A percentile compares a stretch with the other conserved stretches of the same genome.
Conservation (phyloP, 352 stramenopile species). For the Pythium rhizo-oryzae region DNA sequence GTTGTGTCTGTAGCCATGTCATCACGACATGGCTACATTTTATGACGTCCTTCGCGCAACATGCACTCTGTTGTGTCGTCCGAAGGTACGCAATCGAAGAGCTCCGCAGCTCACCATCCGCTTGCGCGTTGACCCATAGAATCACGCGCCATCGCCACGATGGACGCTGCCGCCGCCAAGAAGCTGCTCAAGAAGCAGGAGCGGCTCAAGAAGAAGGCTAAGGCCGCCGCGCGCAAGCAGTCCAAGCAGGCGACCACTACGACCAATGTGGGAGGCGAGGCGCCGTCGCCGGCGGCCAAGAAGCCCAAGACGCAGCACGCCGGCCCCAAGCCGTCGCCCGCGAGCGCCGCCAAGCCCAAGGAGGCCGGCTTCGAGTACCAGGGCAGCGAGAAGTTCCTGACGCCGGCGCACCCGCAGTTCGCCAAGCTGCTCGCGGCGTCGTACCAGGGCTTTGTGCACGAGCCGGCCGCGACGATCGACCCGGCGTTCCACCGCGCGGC, state of each 20-base stretch:
- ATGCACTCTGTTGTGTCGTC: background rate
- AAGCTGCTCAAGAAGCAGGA: constrained; percentile 36
- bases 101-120: background rate
- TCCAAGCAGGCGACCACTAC: constrained; percentile 8
- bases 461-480: constrained; percentile 21
- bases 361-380: constrained; percentile 24
- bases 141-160: background rate
- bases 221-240: constrained; percentile 25
- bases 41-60: background rate
- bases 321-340: background rate
- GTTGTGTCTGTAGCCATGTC: background rate
- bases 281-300: constrained; percentile 21
- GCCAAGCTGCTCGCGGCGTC: constrained; percentile 22
- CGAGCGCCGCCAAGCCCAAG: background rate
- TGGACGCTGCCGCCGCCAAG: constrained; percentile 26
- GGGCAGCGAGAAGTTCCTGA: constrained; percentile 31
- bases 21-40: background rate
- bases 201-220: constrained; percentile 35
- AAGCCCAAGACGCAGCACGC: constrained; percentile 12
- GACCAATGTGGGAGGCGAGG: too few relatives aligned
- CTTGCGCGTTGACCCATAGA: background rate
- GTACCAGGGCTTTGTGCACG: constrained; percentile 34
- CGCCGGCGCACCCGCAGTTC: constrained; percentile 26
- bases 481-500: constrained; percentile 20
- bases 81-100: background rate